Percentiles rank a stretch among this genome's conserved stretches.
phyloP scores from a whole-genome alignment of 306 rosid species.

The Cicer chorassanicum region DNA sequence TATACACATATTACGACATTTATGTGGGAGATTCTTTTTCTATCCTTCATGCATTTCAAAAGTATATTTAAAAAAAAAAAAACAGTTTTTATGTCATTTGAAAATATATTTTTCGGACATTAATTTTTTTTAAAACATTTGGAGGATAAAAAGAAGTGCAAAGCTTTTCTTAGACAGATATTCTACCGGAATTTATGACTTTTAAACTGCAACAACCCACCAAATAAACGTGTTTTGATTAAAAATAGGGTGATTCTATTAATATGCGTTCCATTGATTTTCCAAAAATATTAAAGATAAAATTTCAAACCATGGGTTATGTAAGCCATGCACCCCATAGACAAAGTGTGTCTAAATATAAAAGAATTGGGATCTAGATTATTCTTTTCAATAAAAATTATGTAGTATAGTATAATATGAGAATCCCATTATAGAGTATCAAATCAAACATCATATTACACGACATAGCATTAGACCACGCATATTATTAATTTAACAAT shows the following conservation, averaged over 20 bases:
- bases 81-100: too few relatives aligned
- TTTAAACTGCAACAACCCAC: background rate
- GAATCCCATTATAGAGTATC: slow-evolving; percentile 7
- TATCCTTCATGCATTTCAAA: too few relatives aligned
- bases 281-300: background rate
- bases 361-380: background rate
- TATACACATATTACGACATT: too few relatives aligned
- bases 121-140: too few relatives aligned
- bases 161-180: too few relatives aligned
- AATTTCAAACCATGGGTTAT: slow-evolving; percentile 1
- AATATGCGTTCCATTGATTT: background rate
- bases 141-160: too few relatives aligned
- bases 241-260: slow-evolving; percentile 2
- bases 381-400: slow-evolving; percentile 6
- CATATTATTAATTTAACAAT: slow-evolving; percentile 10
- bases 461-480: background rate
- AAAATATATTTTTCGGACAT: too few relatives aligned
- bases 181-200: background rate
- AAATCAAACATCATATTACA: slow-evolving; percentile 15
- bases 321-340: background rate
- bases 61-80: too few relatives aligned
- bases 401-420: background rate
- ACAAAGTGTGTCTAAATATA: background rate
- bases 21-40: too few relatives aligned
- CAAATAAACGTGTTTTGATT: background rate